Base-by-base conservation (phyloP, 306 rosid species). In the Rosa chinensis region DNA sequence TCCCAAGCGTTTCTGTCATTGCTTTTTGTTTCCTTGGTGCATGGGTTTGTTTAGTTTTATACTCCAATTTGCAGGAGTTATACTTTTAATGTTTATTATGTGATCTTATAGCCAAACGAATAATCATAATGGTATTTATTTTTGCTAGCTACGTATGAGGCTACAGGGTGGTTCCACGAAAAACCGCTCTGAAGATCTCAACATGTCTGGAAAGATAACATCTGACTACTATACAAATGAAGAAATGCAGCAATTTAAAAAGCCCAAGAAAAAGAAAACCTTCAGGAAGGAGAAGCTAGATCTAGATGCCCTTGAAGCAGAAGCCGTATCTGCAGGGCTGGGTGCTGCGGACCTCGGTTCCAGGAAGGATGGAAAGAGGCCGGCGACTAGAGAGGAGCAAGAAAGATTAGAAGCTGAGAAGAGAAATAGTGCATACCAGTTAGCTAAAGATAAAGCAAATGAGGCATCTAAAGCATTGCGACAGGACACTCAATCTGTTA, bases 311-410 rank as follows among this genome's bases (percentile, higher is more conserved):
- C 98, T 95, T 83, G 98, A 93, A 89, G 94, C 94, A 45, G 99
- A 95, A 84, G 99, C 99, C 70, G 73, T 90, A 68, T 85, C 97
- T 87, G 85, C 94, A 45, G 99, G 99, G 79, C 84, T 95, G 85
- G 99, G 99, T 83, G 90, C 59, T 78, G 89, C 91, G 50, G 99
- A 95, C 80, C 98, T 89, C 73, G 99, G 99, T 87, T 86, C 98
- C 80, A 88, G 98, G 79, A 93, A 86, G 67, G 88, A 88, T 88
- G 82, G 77, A 21, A 89, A 68, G 73, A 90, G 94, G 89, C 94
- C 86, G 85, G 93, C 86, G 50, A 78, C 69, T 55, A 89, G 85
- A 84, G 92, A 86, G 64, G 93, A 91, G 85, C 90, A 91, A 83
- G 89, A 90, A 76, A 93, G 85, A 78, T 81, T 87, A 79, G 97